Conservation (phyloP, 306 rosid species). For the Lathyrus aphaca region DNA sequence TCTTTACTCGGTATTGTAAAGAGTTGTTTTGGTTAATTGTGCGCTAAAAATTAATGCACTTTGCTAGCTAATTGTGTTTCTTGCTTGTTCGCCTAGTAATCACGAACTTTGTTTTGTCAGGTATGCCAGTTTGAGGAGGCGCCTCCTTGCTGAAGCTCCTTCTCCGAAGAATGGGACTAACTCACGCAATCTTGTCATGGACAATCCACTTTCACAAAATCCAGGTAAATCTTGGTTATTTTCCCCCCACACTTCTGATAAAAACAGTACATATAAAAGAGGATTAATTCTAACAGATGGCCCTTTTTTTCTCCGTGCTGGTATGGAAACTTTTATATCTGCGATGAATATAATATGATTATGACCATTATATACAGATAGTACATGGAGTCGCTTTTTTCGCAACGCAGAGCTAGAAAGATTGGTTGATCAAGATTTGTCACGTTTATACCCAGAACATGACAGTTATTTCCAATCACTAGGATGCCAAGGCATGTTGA, state of each 20-base stretch:
- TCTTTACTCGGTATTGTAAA: constrained; percentile 22
- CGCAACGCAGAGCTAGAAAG: constrained; percentile 93
- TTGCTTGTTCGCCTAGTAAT: background rate
- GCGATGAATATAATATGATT: constrained; percentile 10
- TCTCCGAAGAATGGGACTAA: constrained; percentile 66
- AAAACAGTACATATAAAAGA: background rate
- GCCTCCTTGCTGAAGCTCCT: constrained; percentile 85
- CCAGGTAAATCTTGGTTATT: constrained; percentile 62
- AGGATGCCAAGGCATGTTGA: constrained; percentile 93
- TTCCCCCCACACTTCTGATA: background rate
- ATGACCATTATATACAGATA: constrained; percentile 62
- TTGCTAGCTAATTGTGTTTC: constrained; percentile 16
- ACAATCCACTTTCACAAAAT: constrained; percentile 94
- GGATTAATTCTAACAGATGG: constrained; percentile 12
- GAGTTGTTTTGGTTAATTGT: constrained; percentile 5
- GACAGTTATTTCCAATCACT: constrained; percentile 93
- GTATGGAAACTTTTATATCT: constrained; percentile 14
- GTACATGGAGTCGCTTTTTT: constrained; percentile 97
- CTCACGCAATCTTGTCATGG: constrained; percentile 69
- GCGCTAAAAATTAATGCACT: background rate
- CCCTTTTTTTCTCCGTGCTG: background rate
- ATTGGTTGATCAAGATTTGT: constrained; percentile 96
- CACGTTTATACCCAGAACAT: constrained; percentile 93
- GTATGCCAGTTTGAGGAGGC: constrained; percentile 91
- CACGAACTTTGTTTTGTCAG: constrained; percentile 45